Conservation (phyloP, 179 eudicot genomes). For the Corrigiola litoralis region DNA sequence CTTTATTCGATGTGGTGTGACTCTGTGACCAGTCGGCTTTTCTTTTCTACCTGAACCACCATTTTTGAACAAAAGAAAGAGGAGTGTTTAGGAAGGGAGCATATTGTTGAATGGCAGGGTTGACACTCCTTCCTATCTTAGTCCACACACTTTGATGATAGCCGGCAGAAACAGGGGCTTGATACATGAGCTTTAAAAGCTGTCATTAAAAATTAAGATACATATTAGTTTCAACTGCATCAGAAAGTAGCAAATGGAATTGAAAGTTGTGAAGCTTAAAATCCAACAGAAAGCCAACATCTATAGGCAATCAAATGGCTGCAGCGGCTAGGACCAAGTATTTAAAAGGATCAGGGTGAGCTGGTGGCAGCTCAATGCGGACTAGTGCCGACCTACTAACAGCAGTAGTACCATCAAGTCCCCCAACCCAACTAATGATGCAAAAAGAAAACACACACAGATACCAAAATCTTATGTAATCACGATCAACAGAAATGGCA, state of each 20-base stretch:
- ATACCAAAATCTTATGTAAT: not conserved
- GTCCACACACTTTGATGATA: conserved; percentile 91
- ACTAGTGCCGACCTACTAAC: too few species aligned
- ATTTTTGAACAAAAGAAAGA: conserved; percentile 57
- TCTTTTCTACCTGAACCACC: conserved; percentile 76
- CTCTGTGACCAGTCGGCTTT: not conserved
- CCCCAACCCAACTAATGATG: not conserved
- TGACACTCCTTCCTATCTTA: conserved; percentile 57
- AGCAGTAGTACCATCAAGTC: too few species aligned
- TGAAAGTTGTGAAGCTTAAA: not conserved
- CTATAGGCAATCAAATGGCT: too few species aligned
- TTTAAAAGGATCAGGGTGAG: too few species aligned
- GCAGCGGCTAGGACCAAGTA: too few species aligned
- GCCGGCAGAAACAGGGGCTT: conserved; percentile 83
- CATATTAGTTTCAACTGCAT: conserved; percentile 9
- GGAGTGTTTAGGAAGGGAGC: conserved; percentile 79
- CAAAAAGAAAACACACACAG: not conserved
- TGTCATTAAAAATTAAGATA: conserved; percentile 28
- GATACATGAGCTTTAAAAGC: conserved; percentile 94
- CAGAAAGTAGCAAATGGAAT: not conserved
- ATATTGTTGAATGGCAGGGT: conserved; percentile 62
- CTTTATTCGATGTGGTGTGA: not conserved
- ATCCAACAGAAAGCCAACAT: too few species aligned
- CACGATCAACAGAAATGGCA: not conserved
- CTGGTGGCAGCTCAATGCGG: not conserved